phyloP scores from a whole-genome alignment of 2,329 filamentous ascomycete genomes.

The Fonsecaea nubica region DNA sequence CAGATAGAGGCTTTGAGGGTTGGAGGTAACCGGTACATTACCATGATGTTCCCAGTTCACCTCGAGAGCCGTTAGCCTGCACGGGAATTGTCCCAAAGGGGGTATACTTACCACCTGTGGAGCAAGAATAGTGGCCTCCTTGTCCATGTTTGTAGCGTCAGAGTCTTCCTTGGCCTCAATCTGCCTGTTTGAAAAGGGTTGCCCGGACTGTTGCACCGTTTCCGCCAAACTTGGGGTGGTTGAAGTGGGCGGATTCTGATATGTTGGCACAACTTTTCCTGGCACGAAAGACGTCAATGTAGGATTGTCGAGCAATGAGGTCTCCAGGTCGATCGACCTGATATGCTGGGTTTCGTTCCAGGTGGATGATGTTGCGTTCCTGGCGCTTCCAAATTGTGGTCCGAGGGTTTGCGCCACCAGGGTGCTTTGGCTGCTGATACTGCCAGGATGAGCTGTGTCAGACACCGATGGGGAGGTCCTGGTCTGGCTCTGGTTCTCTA shows the following conservation, averaged over 20 bases:
- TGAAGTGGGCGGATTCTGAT: not conserved
- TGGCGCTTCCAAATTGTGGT: not conserved
- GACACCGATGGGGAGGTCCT: not conserved
- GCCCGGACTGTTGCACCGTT: not conserved
- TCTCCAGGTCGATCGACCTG: conserved; percentile 1
- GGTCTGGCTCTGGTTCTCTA: not conserved
- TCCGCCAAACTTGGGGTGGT: not conserved
- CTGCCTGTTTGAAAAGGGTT: not conserved
- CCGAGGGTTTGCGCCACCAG: not conserved
- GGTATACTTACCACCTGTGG: not conserved
- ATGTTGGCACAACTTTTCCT: not conserved
- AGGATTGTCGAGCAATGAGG: not conserved
- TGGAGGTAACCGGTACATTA: not conserved
- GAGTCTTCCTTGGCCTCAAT: not conserved
- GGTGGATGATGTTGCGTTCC: conserved; percentile 1
- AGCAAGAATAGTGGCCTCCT: conserved; percentile 10
- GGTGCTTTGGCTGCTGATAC: conserved; percentile 2
- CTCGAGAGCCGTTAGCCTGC: not conserved
- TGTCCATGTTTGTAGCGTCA: conserved; percentile 3
- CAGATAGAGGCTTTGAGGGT: not conserved
- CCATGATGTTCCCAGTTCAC: conserved; percentile 14
- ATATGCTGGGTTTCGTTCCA: not conserved
- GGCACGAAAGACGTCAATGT: not conserved
- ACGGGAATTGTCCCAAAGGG: not conserved
- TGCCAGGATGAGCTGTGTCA: conserved; percentile 1